Conservation (phyloP, 2,329 filamentous ascomycete species). For the Pseudovirgaria hyperparasitica region DNA sequence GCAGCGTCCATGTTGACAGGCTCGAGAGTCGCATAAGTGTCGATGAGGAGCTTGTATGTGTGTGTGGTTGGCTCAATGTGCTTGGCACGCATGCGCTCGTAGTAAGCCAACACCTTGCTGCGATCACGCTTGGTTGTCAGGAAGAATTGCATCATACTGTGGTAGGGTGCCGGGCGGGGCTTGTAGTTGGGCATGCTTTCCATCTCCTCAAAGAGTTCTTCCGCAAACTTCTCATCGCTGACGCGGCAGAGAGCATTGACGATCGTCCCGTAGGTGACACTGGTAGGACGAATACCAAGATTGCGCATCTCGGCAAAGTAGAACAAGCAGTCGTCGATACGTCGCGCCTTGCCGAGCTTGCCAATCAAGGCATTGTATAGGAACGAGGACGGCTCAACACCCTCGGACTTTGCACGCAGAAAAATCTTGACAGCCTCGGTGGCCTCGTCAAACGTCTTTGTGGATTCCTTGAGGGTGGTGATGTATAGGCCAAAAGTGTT, state of each 20-base stretch:
- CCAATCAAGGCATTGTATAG: conserved; percentile 96
- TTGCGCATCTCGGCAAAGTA: conserved; percentile 97
- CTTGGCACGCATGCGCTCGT: conserved; percentile 81
- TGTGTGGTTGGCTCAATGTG: conserved; percentile 85
- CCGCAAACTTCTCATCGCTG: conserved; percentile 93
- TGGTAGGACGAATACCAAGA: conserved; percentile 85
- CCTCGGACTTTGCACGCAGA: conserved; percentile 81
- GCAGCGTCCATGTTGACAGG: conserved; percentile 81
- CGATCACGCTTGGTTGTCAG: conserved; percentile 94
- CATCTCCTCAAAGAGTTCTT: conserved; percentile 98
- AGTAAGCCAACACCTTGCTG: conserved; percentile 85
- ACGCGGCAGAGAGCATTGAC: conserved; percentile 96
- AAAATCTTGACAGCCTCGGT: conserved; percentile 97
- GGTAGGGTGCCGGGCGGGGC: conserved; percentile 90
- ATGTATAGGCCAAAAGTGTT: conserved; percentile 99
- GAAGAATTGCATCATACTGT: conserved; percentile 99
- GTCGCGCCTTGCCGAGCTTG: conserved; percentile 93
- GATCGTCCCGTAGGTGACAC: conserved; percentile 94
- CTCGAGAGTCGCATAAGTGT: conserved; percentile 88
- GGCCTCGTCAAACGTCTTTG: conserved; percentile 95
- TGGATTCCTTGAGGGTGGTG: conserved; percentile 94
- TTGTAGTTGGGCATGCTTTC: conserved; percentile 98
- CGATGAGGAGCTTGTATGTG: conserved; percentile 94
- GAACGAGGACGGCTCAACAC: conserved; percentile 92
- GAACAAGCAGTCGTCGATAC: conserved; percentile 94